A percentile compares a stretch with the other conserved stretches of the same genome.
phyloP scores from a whole-genome alignment of 2,329 filamentous ascomycete species.

The Hymenoscyphus occultus region DNA sequence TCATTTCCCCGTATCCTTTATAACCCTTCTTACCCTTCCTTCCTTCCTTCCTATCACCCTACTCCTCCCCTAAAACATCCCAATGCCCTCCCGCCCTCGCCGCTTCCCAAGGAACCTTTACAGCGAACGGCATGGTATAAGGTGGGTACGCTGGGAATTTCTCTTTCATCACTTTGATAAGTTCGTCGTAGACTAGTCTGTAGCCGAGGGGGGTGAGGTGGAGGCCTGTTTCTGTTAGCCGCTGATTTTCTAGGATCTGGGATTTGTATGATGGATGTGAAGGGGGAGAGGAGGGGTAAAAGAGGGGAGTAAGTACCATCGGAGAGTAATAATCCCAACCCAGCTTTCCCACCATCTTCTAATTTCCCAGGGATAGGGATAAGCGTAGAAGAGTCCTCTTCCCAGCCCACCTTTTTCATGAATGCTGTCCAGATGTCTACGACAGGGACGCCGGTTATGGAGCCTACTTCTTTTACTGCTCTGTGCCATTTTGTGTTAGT shows the following conservation, averaged over 20 bases:
- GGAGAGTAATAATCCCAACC: not conserved
- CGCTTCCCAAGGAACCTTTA: constrained; percentile 25
- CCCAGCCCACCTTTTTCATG: constrained; percentile 60
- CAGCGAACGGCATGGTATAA: constrained; percentile 25
- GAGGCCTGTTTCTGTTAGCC: no score
- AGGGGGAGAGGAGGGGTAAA: not conserved
- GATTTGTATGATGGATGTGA: no score
- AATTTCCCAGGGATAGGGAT: no score
- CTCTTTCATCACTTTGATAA: constrained; percentile 22
- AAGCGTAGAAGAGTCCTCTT: no score
- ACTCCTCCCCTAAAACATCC: no score
- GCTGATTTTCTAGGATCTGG: no score
- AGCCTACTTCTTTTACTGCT: no score
- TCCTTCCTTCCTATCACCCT: no score
- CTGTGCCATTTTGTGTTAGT: no score
- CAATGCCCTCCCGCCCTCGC: constrained; percentile 22
- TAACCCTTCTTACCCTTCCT: not conserved
- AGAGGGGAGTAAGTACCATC: not conserved
- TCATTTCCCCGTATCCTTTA: not conserved
- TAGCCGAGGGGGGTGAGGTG: constrained; percentile 25
- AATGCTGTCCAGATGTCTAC: constrained; percentile 78
- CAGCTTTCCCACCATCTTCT: not conserved
- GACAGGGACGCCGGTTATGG: constrained; percentile 48
- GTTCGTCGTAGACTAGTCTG: constrained; percentile 26
- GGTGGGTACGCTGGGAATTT: constrained; percentile 27